A percentile compares a stretch with the other conserved stretches of the same genome.
Evolutionary conservation across 495 filamentous ascomycete genomes (phyloP).

Genomic region (Daldinia concentrica): DNA sequence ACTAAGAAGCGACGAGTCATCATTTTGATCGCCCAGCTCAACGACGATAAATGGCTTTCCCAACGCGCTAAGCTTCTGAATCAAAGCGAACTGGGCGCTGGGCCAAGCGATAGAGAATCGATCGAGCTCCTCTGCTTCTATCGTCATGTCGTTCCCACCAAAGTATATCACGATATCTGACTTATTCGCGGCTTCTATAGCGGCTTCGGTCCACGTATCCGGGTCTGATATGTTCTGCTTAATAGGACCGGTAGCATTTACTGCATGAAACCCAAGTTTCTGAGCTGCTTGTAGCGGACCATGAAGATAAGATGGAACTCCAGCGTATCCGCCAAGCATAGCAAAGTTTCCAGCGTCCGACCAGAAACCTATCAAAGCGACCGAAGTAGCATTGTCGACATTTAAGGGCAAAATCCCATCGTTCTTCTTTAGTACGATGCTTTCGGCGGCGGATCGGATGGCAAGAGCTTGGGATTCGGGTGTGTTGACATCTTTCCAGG

Average conservation of each 20-base stretch:
- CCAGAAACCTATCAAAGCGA: conserved; percentile 58
- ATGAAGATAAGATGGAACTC: conserved; percentile 49
- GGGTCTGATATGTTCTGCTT: conserved; percentile 29
- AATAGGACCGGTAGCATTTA: conserved; percentile 43
- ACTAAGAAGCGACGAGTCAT: conserved; percentile 60
- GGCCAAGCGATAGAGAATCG: conserved; percentile 55
- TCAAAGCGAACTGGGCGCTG: conserved; percentile 49
- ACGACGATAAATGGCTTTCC: conserved; percentile 53
- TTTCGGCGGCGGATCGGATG: conserved; percentile 47
- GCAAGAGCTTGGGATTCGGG: conserved; percentile 44
- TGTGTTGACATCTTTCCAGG: conserved; percentile 47
- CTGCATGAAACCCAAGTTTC: conserved; percentile 40
- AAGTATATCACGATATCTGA: conserved; percentile 56
- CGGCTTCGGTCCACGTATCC: conserved; percentile 37
- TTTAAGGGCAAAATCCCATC: conserved; percentile 48
- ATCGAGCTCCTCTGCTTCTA: conserved; percentile 53
- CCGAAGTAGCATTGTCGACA: conserved; percentile 35
- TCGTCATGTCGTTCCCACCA: conserved; percentile 53
- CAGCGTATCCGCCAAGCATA: conserved; percentile 56
- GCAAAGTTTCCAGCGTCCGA: conserved; percentile 41
- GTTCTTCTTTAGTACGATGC: conserved; percentile 54
- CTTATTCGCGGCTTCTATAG: conserved; percentile 48
- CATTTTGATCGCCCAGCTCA: conserved; percentile 63
- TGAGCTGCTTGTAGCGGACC: conserved; percentile 50
- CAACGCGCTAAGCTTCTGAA: conserved; percentile 48